Evolutionary conservation across 2,329 filamentous ascomycete genomes (phyloP).

Genomic region (Sclerotinia subarctica): DNA sequence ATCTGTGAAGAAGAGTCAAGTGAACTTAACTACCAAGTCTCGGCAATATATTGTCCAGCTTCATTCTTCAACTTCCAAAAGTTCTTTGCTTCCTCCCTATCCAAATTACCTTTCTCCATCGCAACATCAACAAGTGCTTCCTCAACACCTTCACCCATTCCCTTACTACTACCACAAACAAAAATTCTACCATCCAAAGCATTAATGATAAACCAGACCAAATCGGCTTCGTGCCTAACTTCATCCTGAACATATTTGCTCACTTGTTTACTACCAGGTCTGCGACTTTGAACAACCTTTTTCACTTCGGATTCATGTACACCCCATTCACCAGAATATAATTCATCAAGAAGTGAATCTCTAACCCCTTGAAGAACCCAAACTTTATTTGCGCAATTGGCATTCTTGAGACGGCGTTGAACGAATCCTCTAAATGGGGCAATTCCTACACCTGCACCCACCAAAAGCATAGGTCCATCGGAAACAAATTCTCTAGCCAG

Average conservation of each 20-base stretch:
- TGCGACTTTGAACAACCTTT: constrained; percentile 72
- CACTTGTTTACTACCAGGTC: constrained; percentile 51
- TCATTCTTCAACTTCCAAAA: constrained; percentile 94
- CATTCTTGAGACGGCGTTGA: constrained; percentile 86
- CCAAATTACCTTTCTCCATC: constrained; percentile 87
- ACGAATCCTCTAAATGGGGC: constrained; percentile 98
- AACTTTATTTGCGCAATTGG: constrained; percentile 96
- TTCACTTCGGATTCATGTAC: constrained; percentile 86
- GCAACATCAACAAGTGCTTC: constrained; percentile 82
- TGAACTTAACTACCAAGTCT: constrained; percentile 55
- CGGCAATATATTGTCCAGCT: constrained; percentile 92
- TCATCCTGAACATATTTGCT: constrained; percentile 96
- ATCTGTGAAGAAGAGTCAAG: neutral
- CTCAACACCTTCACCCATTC: constrained; percentile 97
- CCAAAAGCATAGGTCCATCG: constrained; percentile 95
- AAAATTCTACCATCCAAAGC: constrained; percentile 93
- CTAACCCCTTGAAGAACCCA: constrained; percentile 93
- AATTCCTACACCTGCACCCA: constrained; percentile 94
- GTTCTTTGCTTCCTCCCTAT: constrained; percentile 72
- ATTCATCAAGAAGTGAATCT: constrained; percentile 91
- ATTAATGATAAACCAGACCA: constrained; percentile 99
- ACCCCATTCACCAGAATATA: constrained; percentile 95
- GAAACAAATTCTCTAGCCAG: constrained; percentile 86
- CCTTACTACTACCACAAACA: constrained; percentile 90
- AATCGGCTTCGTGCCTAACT: constrained; percentile 82